These are phyloP conservation scores for Pulveroboletus frians DNA, from an alignment of 768 basidiomycete genomes.

Conservation along the genomic window DNA sequence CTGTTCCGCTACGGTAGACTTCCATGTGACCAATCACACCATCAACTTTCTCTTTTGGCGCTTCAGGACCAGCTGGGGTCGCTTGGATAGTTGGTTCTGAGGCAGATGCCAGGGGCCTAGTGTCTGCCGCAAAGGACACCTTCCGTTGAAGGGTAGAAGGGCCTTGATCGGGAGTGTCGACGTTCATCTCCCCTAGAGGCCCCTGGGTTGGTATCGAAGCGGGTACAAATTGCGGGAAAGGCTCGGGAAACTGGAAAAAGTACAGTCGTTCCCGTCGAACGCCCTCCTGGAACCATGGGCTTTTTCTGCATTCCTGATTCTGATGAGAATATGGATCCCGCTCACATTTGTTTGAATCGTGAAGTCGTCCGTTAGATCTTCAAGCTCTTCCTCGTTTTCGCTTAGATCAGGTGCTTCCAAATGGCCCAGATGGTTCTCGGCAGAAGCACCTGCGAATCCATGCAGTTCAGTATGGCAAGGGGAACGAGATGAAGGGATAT, in stretches of 20 bases:
- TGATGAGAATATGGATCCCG: slow-evolving; percentile 31
- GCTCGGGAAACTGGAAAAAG: slow-evolving; percentile 86
- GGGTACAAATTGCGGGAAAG: slow-evolving; percentile 71
- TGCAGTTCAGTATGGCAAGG: not conserved
- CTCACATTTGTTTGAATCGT: slow-evolving; percentile 35
- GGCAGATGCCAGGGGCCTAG: slow-evolving; percentile 42
- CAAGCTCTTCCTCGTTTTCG: slow-evolving; percentile 73
- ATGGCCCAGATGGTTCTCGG: slow-evolving; percentile 35
- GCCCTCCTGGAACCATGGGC: slow-evolving; percentile 36
- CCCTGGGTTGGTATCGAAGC: slow-evolving; percentile 28
- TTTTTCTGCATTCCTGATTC: not conserved
- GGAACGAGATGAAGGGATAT: not conserved
- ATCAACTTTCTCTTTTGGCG: slow-evolving; percentile 44
- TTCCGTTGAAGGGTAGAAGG: slow-evolving; percentile 33
- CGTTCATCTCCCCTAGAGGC: slow-evolving; percentile 31
- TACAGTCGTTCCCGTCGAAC: slow-evolving; percentile 65
- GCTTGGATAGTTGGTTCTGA: slow-evolving; percentile 20
- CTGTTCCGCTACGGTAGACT: slow-evolving; percentile 76
- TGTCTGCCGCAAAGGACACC: slow-evolving; percentile 62
- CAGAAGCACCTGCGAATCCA: slow-evolving; percentile 4
- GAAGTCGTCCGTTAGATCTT: slow-evolving; percentile 73
- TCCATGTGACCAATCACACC: slow-evolving; percentile 83
- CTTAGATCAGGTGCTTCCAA: slow-evolving; percentile 65
- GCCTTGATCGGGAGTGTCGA: slow-evolving; percentile 27
- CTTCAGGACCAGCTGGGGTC: slow-evolving; percentile 16